Evolutionary conservation across 192 early-diverging fungal genomes (phyloP).

Genomic region (Gaertneriomyces sp.): DNA sequence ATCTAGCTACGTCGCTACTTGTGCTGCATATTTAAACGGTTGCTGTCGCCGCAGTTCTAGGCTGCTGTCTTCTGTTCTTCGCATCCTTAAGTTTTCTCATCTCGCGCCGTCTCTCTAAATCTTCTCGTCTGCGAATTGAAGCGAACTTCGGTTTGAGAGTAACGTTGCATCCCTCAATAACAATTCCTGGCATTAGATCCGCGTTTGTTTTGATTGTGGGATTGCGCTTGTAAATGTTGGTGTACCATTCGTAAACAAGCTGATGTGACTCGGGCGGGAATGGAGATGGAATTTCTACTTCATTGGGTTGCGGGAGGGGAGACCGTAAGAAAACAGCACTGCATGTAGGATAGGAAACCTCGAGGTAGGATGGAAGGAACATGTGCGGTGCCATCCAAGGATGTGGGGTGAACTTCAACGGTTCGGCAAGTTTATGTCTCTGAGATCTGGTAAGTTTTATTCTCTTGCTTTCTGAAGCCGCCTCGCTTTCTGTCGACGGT

Average conservation of each 20-base stretch:
- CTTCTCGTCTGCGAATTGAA: constrained; percentile 35
- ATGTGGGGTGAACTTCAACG: too few relatives aligned
- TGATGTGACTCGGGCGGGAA: constrained; percentile 86
- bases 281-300: constrained; percentile 90
- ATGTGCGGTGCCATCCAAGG: constrained; percentile 74
- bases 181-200: constrained; percentile 30
- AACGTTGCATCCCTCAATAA: constrained; percentile 38
- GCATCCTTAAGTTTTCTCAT: too few relatives aligned
- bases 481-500: background rate
- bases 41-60: too few relatives aligned
- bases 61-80: too few relatives aligned
- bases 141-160: constrained; percentile 52
- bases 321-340: constrained; percentile 81
- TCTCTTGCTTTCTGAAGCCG: constrained; percentile 51
- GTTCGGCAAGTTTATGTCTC: too few relatives aligned
- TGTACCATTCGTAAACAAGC: constrained; percentile 90
- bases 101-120: constrained; percentile 13
- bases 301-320: constrained; percentile 79
- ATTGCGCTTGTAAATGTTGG: constrained; percentile 44
- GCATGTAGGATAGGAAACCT: constrained; percentile 95
- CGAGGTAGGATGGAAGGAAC: constrained; percentile 96
- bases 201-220: constrained; percentile 8
- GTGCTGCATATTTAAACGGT: too few relatives aligned
- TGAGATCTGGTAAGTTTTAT: background rate
- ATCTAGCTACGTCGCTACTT: too few relatives aligned